These are phyloP conservation scores for Tolypocladium inflatum DNA, from an alignment of 2,329 filamentous ascomycete genomes.

Conservation along the genomic window DNA sequence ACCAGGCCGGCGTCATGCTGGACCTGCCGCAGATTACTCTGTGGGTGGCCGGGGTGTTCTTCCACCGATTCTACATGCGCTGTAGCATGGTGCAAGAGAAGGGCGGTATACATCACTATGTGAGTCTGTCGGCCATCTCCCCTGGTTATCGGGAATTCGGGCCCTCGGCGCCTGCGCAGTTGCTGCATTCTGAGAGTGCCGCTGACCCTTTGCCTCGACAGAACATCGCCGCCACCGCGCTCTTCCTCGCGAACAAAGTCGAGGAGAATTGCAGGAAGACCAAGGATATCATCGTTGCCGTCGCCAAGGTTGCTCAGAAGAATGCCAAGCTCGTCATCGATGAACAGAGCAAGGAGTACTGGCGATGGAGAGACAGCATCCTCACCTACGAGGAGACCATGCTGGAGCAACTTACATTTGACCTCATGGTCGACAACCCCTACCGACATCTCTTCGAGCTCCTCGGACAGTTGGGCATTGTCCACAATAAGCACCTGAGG, in stretches of 20 bases:
- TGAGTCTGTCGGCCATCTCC: conserved; percentile 33
- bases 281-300: conserved; percentile 86
- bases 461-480: conserved; percentile 61
- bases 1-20: conserved; percentile 84
- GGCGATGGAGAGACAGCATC: conserved; percentile 94
- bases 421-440: conserved; percentile 81
- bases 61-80: conserved; percentile 94
- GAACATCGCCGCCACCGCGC: conserved; percentile 78
- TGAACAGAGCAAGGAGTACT: conserved; percentile 96
- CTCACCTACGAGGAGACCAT: conserved; percentile 87
- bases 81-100: conserved; percentile 69
- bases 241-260: conserved; percentile 94
- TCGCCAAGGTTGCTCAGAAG: conserved; percentile 91
- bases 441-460: conserved; percentile 79
- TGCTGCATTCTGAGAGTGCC: not conserved
- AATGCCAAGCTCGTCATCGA: conserved; percentile 84
- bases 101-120: conserved; percentile 80
- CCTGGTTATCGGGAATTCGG: not conserved
- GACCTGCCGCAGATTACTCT: conserved; percentile 88
- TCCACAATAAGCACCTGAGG: conserved; percentile 72
- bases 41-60: conserved; percentile 86
- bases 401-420: conserved; percentile 86
- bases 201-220: conserved; percentile 19
- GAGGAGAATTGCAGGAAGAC: conserved; percentile 97
- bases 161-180: not conserved